Percentiles rank a stretch among this genome's conserved stretches.
Conservation (phyloP, 148 eudicot genomes). For the Rhododendron ovatum region DNA sequence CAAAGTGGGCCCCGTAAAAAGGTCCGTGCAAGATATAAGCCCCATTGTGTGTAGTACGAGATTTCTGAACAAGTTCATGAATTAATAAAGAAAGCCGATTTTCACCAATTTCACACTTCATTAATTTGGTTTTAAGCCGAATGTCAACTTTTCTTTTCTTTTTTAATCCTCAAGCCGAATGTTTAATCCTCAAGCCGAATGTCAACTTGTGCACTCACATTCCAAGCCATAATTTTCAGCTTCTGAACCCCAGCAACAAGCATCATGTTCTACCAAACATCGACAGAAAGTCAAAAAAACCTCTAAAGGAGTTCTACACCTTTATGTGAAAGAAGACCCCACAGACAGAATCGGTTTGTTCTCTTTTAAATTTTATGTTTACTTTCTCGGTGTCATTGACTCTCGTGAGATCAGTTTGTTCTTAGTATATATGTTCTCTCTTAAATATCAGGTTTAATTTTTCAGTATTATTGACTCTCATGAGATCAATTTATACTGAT, state of each 20-base stretch:
- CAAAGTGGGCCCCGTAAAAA: too few species aligned
- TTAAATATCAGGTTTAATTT: too few species aligned
- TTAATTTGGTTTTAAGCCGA: background rate
- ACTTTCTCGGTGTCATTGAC: too few species aligned
- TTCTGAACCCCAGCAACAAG: background rate
- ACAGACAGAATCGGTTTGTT: background rate
- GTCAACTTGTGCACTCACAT: background rate
- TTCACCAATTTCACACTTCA: background rate
- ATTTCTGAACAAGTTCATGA: background rate
- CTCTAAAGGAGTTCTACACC: background rate
- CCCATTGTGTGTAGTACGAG: background rate
- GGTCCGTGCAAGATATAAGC: background rate
- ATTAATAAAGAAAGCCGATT: too few species aligned
- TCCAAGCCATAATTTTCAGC: background rate
- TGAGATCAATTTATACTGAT: background rate
- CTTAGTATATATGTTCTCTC: too few species aligned
- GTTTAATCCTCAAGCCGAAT: too few species aligned
- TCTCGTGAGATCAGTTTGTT: too few species aligned
- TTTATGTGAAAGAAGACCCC: background rate
- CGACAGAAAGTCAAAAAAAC: background rate
- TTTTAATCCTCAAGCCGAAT: too few species aligned
- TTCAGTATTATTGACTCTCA: background rate
- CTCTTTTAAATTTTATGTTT: too few species aligned
- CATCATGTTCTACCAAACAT: background rate
- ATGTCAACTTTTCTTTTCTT: background rate